phyloP scores from a whole-genome alignment of 2,329 filamentous ascomycete species.

The Dichotomopilus funicola region DNA sequence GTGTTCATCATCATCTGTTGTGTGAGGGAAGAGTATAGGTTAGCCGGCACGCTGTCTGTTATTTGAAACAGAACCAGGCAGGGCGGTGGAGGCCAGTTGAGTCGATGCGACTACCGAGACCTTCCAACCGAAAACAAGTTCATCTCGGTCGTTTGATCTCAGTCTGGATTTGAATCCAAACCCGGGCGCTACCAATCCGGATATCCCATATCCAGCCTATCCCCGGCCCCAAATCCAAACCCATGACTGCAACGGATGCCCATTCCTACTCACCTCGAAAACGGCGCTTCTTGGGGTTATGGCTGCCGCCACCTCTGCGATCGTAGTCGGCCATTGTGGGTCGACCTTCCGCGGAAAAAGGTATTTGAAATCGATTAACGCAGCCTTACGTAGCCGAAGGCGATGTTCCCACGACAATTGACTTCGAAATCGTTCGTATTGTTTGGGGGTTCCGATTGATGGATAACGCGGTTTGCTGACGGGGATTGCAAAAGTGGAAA shows the following conservation, averaged over 20 bases:
- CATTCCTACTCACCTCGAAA: conserved; percentile 58
- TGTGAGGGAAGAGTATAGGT: neutral
- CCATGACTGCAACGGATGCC: neutral
- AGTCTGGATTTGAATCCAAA: too few species aligned
- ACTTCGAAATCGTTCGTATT: neutral
- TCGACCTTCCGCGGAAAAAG: neutral
- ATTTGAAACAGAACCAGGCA: neutral
- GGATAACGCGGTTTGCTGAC: neutral
- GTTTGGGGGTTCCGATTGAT: neutral
- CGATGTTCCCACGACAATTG: neutral
- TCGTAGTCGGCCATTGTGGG: conserved; percentile 51
- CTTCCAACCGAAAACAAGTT: too few species aligned
- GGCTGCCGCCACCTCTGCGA: conserved; percentile 43
- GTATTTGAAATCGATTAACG: neutral
- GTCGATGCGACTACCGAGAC: too few species aligned
- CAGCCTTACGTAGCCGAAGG: neutral
- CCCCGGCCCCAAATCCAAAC: too few species aligned
- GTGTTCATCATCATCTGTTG: conserved; percentile 60
- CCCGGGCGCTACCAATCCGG: too few species aligned
- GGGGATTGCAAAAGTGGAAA: neutral
- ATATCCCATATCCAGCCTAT: too few species aligned
- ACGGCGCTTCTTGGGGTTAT: conserved; percentile 67
- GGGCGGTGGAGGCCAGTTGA: neutral
- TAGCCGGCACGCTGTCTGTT: neutral
- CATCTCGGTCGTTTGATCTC: too few species aligned